These are phyloP conservation scores for Trichoderma koningii DNA, from an alignment of 2,329 filamentous ascomycete genomes.

Conservation along the genomic window DNA sequence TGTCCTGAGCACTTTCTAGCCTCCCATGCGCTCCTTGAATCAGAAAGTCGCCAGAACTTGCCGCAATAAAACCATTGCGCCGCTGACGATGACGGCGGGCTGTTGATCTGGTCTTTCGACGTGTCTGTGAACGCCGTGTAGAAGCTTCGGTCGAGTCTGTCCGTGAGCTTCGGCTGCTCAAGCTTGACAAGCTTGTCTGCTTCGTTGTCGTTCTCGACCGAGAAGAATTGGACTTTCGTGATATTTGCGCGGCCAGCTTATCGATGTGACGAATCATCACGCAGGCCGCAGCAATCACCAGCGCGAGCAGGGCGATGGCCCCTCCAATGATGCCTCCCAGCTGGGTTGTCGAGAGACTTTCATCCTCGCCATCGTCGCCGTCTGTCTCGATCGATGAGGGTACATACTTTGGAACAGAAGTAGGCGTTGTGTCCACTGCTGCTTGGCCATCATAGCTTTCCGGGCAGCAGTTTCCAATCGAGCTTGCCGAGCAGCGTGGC, in stretches of 20 bases:
- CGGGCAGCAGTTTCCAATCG: slow-evolving; percentile 53
- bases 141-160: neutral
- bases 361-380: slow-evolving; percentile 32
- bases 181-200: slow-evolving; percentile 2
- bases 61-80: neutral
- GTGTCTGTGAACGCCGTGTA: slow-evolving; percentile 4
- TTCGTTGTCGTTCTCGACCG: slow-evolving; percentile 28
- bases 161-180: slow-evolving; percentile 1
- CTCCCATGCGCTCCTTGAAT: neutral
- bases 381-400: slow-evolving; percentile 29
- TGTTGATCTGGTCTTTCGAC: slow-evolving; percentile 8
- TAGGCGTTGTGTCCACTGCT: slow-evolving; percentile 47
- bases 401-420: slow-evolving; percentile 47
- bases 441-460: slow-evolving; percentile 44
- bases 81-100: neutral
- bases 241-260: slow-evolving; percentile 47
- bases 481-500: slow-evolving; percentile 42
- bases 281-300: slow-evolving; percentile 50
- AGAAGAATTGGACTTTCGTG: slow-evolving; percentile 36
- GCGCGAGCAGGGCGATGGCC: slow-evolving; percentile 50
- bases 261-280: slow-evolving; percentile 55
- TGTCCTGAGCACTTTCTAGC: neutral
- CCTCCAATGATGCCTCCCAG: slow-evolving; percentile 59
- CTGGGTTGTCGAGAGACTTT: slow-evolving; percentile 44
- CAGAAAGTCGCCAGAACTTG: neutral